Evolutionary conservation across 495 filamentous ascomycete genomes (phyloP).

Genomic region (Penicillium desertorum): DNA sequence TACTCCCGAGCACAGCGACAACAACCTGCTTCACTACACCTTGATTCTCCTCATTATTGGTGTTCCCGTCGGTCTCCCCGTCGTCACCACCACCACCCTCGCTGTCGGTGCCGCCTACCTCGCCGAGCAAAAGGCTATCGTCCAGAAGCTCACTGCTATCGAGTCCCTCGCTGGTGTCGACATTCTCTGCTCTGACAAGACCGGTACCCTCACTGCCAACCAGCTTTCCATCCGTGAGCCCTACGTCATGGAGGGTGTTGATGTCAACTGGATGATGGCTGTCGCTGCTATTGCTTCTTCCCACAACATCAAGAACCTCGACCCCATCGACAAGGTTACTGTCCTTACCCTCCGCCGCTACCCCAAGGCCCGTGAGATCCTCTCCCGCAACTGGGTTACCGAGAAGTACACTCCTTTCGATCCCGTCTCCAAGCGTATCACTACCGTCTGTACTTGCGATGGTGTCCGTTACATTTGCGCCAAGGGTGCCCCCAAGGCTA

Average conservation of each 20-base stretch:
- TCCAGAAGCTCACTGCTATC: conserved; percentile 74
- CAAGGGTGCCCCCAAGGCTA: conserved; percentile 75
- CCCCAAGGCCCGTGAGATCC: conserved; percentile 70
- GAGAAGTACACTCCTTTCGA: conserved; percentile 78
- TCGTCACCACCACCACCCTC: conserved; percentile 72
- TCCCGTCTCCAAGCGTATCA: conserved; percentile 77
- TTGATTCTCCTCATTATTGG: conserved; percentile 70
- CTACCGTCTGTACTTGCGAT: conserved; percentile 62
- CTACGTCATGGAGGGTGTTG: conserved; percentile 70
- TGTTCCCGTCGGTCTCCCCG: conserved; percentile 74
- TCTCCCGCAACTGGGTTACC: conserved; percentile 68
- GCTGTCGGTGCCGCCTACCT: conserved; percentile 75
- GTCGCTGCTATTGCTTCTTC: conserved; percentile 72
- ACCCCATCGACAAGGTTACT: conserved; percentile 76
- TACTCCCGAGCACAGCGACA: conserved; percentile 53
- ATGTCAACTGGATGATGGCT: conserved; percentile 81
- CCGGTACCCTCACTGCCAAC: conserved; percentile 77
- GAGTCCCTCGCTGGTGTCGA: conserved; percentile 76
- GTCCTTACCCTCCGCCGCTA: conserved; percentile 71
- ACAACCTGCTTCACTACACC: conserved; percentile 63
- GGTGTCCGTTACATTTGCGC: conserved; percentile 67
- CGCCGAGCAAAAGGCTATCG: conserved; percentile 72
- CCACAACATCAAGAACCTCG: conserved; percentile 74
- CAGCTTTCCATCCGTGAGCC: conserved; percentile 74
- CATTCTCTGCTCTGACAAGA: conserved; percentile 75